Evolutionary conservation across 495 filamentous ascomycete genomes (phyloP), one percentile per base, ranked within the genome.

Genomic region (Xanthoparmelia taractica): DNA sequence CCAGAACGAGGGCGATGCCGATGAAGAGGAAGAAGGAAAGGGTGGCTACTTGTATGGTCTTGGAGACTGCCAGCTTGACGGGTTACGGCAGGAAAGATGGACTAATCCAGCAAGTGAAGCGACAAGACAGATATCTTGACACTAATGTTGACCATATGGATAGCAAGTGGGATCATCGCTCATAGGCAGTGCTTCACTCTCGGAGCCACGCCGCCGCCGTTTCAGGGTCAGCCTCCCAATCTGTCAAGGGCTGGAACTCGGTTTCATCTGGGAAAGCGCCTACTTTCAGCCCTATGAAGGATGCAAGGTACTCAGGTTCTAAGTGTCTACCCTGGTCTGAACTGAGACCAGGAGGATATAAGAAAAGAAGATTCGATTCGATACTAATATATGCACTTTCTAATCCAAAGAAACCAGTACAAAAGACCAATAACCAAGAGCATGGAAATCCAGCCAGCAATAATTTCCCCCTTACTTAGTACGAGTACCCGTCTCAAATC

Each of bases 1-100:
- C 91, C 91, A 96, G 87, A 76, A 87, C 90, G 85, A 86, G 72
- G 71, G 76, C 67, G 57, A 86, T 73, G 66, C 75, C 73, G 66
- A 84, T 67, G 75, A 92, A 82, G 69, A 89, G 77, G 71, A 87
- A 59, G 72, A 90, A 61, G 69, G 78, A 70, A 69, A 85, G 74
- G 66, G 83, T 66, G 67, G 80, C 67, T 64, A 83, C 70, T 67
- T 74, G 73, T 66, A 71, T 72, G 69, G 70, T 69, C 67, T 70
- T 58, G 36, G 67, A 57, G 65, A 67, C 45, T 37, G 69, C 68
- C 68, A 70, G 63, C 33, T 63, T 70, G 68, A 36, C 64, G 36
- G 34, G 54, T 37, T 38, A 47, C 34, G 20, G 20, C 33, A 43
- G 18, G 20, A 43, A 18, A 50, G 47, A 50, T 50, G 45, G 3